Conservation (phyloP, 257 asterid genomes). For the Solanum gracilifrons region DNA sequence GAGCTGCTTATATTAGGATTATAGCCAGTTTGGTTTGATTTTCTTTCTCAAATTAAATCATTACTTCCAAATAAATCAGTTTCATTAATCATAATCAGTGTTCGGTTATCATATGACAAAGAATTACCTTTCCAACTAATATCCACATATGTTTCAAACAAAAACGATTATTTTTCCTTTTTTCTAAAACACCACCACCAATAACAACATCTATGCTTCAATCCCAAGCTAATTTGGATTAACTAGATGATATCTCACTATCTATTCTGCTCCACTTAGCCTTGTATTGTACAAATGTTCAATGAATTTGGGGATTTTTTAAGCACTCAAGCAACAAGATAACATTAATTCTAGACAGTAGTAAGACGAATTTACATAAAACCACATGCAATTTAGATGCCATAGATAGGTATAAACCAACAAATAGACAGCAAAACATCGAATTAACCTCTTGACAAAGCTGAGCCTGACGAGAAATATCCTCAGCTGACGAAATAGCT, state of each 20-base stretch:
- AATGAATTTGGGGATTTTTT: background rate
- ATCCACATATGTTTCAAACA: background rate
- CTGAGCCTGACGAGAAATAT: conserved; percentile 55
- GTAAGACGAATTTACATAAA: background rate
- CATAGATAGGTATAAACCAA: background rate
- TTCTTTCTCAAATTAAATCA: background rate
- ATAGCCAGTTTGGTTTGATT: background rate
- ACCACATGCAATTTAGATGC: background rate
- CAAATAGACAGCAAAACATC: background rate
- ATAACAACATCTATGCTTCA: background rate
- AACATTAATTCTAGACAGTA: background rate
- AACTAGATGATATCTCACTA: background rate
- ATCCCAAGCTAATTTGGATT: background rate
- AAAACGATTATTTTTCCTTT: background rate
- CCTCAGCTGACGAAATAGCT: conserved; percentile 26
- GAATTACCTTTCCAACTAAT: background rate
- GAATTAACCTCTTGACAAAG: conserved; percentile 56
- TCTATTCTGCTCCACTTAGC: background rate
- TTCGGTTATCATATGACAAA: background rate
- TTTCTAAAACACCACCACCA: background rate
- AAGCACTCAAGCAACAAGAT: background rate
- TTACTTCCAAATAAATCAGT: background rate
- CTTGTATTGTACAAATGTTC: background rate
- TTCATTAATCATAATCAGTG: background rate
- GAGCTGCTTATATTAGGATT: background rate